Evolutionary conservation across 345 rosid species (phyloP).

Genomic region (Pistacia integerrima): DNA sequence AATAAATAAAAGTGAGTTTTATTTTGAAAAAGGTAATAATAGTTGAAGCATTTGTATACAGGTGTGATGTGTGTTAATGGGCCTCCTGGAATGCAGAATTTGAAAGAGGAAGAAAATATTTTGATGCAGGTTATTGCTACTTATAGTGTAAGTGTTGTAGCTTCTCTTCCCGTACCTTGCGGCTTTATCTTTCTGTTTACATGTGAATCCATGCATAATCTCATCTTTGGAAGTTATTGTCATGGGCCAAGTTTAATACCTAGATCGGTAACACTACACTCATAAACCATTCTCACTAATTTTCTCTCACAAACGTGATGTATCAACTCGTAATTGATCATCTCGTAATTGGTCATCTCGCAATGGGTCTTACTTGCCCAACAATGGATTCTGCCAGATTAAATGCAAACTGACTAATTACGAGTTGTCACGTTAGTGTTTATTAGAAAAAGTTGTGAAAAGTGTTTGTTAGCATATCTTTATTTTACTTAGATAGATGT

Average conservation of each 20-base stretch:
- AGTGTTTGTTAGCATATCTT: no score
- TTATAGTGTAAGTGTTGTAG: slow-evolving; percentile 41
- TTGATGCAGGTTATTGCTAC: slow-evolving; percentile 70
- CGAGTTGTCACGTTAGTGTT: no score
- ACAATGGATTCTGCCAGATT: no score
- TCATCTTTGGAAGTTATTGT: not conserved
- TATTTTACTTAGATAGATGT: not conserved
- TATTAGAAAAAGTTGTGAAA: no score
- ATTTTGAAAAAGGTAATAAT: not conserved
- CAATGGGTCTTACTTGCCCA: no score
- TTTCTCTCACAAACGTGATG: no score
- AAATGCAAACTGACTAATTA: no score
- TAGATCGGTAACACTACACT: no score
- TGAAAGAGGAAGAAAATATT: slow-evolving; percentile 68
- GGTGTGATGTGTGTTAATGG: slow-evolving; percentile 82
- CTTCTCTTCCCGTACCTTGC: not conserved
- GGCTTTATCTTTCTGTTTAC: not conserved
- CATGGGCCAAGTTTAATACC: not conserved
- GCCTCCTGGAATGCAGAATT: slow-evolving; percentile 63
- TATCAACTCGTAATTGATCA: no score
- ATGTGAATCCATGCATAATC: not conserved
- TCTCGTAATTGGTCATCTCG: no score
- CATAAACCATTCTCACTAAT: no score
- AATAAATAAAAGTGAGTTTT: not conserved
- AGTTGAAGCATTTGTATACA: slow-evolving; percentile 28